Conservation (phyloP, 1,284 basidiomycete genomes). For the Microbotryum saponariae region DNA sequence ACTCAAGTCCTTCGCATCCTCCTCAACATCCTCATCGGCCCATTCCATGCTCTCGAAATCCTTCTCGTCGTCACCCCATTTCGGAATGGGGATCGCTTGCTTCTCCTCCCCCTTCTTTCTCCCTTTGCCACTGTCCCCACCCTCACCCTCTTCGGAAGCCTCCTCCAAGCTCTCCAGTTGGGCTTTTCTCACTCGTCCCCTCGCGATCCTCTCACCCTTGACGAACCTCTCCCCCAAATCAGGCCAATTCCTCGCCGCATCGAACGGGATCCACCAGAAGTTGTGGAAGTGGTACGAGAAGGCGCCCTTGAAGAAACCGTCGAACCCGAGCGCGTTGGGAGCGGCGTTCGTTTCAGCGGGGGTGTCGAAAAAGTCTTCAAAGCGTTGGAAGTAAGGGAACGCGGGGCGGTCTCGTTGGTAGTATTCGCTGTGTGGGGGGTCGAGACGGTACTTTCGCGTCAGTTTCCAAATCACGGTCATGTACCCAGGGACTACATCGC, state of each 20-base stretch:
- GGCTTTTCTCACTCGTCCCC: constrained; percentile 31
- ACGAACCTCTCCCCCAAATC: constrained; percentile 74
- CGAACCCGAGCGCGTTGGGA: constrained; percentile 67
- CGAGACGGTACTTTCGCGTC: not conserved
- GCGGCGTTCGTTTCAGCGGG: constrained; percentile 59
- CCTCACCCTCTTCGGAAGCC: not conserved
- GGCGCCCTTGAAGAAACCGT: constrained; percentile 74
- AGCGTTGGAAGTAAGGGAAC: constrained; percentile 66
- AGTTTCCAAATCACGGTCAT: not conserved
- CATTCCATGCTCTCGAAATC: constrained; percentile 29
- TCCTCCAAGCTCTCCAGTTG: constrained; percentile 10
- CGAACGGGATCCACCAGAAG: constrained; percentile 78
- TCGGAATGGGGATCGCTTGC: constrained; percentile 13
- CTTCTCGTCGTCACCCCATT: constrained; percentile 31
- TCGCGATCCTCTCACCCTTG: constrained; percentile 42
- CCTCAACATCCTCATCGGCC: constrained; percentile 24
- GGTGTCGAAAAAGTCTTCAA: constrained; percentile 65
- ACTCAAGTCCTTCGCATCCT: constrained; percentile 61
- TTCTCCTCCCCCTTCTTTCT: constrained; percentile 6
- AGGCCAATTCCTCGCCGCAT: constrained; percentile 78
- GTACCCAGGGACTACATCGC: too few species aligned
- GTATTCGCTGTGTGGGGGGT: constrained; percentile 48
- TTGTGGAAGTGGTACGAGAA: constrained; percentile 84
- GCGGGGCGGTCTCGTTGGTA: constrained; percentile 74
- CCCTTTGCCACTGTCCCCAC: not conserved